Evolutionary conservation across 495 filamentous ascomycete genomes (phyloP).

Genomic region (Gamarada debralockiae): DNA sequence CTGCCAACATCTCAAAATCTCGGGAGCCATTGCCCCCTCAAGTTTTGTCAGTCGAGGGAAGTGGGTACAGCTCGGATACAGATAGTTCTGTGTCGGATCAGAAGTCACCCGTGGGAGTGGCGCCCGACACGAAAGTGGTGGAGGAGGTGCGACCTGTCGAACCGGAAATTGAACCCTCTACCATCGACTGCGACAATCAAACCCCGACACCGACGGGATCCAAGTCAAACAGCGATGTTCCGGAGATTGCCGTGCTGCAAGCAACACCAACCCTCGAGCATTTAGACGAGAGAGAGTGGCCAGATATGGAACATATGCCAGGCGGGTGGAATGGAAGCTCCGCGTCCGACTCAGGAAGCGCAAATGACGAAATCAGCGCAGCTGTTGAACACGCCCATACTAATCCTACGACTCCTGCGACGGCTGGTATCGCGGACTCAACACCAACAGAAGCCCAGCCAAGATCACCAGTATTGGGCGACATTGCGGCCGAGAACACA

Average conservation of each 20-base stretch:
- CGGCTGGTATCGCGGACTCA: slow-evolving; percentile 35
- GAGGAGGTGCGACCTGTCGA: background rate
- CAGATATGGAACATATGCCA: slow-evolving; percentile 26
- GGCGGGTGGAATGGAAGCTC: slow-evolving; percentile 26
- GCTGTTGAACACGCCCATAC: slow-evolving; percentile 17
- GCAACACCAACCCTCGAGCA: slow-evolving; percentile 43
- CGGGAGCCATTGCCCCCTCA: slow-evolving; percentile 62
- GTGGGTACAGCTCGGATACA: slow-evolving; percentile 20
- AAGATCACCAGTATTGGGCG: slow-evolving; percentile 26
- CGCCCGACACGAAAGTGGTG: background rate
- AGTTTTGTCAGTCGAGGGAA: slow-evolving; percentile 61
- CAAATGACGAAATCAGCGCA: slow-evolving; percentile 5
- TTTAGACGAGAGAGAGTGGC: slow-evolving; percentile 26
- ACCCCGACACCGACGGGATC: background rate
- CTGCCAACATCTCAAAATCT: slow-evolving; percentile 41
- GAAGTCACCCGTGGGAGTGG: background rate
- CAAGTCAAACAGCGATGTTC: slow-evolving; percentile 18
- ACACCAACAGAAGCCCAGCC: slow-evolving; percentile 21
- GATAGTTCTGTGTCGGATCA: slow-evolving; percentile 5
- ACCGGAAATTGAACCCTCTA: too few species aligned
- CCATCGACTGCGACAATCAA: background rate
- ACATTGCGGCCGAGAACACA: slow-evolving; percentile 21
- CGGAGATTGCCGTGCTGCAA: slow-evolving; percentile 38
- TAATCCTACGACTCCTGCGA: slow-evolving; percentile 31
- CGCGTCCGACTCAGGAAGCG: slow-evolving; percentile 30